Evolutionary conservation across 2,329 filamentous ascomycete genomes (phyloP).

Genomic region (Didymella pomorum): DNA sequence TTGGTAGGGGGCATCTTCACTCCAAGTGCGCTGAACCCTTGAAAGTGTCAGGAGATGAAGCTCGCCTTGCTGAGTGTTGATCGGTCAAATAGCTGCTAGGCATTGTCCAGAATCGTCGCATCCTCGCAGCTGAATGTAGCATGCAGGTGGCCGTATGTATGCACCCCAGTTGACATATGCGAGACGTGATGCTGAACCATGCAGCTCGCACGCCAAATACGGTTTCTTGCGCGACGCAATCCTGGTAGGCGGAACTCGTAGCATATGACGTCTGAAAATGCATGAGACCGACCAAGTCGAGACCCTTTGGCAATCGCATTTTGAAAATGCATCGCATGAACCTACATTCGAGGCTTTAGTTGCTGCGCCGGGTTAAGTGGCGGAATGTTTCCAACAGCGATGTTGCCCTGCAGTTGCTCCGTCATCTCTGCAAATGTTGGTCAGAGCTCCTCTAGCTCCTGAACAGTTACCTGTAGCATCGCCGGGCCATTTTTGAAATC

Average conservation of each 20-base stretch:
- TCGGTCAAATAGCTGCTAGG: not conserved
- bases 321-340: not conserved
- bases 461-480: not conserved
- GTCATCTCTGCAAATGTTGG: not conserved
- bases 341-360: not conserved
- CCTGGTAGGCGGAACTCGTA: not conserved
- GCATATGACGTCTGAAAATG: constrained; percentile 8
- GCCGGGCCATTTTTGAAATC: not conserved
- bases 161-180: constrained; percentile 11
- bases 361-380: not conserved
- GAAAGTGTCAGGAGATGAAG: not conserved
- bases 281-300: not conserved
- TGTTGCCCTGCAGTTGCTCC: not conserved
- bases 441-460: not conserved
- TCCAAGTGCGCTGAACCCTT: not conserved
- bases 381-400: not conserved
- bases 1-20: not conserved
- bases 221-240: constrained; percentile 6
- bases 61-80: not conserved
- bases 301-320: not conserved
- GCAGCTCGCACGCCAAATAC: constrained; percentile 2
- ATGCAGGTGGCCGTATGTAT: constrained; percentile 1
- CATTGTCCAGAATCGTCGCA: not conserved
- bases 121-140: not conserved
- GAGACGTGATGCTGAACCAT: constrained; percentile 5